Percentiles rank a stretch among this genome's conserved stretches.
Conservation (phyloP, 331 rosid species). For the Rhamnella rubrinervis region DNA sequence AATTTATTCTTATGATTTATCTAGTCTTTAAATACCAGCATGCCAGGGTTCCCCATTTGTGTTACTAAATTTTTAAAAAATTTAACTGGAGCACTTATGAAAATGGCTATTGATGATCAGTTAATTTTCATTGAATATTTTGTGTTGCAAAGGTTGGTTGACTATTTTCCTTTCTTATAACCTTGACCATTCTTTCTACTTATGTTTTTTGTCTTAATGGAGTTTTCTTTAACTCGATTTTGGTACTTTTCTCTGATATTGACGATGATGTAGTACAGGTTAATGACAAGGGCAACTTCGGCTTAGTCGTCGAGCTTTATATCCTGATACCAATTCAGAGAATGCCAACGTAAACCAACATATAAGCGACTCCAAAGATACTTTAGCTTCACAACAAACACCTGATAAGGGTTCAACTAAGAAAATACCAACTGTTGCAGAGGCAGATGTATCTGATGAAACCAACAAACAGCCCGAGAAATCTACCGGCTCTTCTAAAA, state of each 20-base stretch:
- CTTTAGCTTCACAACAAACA: conserved; percentile 25
- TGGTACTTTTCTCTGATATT: conserved; percentile 16
- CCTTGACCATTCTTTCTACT: not conserved
- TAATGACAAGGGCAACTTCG: conserved; percentile 94
- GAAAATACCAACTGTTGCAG: conserved; percentile 22
- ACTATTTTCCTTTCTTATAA: conserved; percentile 1
- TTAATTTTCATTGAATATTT: not conserved
- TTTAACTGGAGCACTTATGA: too few species aligned
- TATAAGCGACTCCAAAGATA: conserved; percentile 35
- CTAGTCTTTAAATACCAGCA: too few species aligned
- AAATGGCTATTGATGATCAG: not conserved
- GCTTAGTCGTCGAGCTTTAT: conserved; percentile 80
- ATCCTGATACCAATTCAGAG: conserved; percentile 58
- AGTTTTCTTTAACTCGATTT: conserved; percentile 14
- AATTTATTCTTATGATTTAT: too few species aligned
- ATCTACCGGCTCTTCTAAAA: conserved; percentile 37
- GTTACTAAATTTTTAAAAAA: too few species aligned
- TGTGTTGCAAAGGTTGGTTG: not conserved
- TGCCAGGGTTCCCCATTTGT: too few species aligned
- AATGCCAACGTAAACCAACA: conserved; percentile 41
- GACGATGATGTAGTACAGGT: conserved; percentile 46
- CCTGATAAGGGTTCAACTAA: conserved; percentile 33
- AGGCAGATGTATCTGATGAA: conserved; percentile 39
- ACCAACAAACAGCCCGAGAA: conserved; percentile 37
- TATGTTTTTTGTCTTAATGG: not conserved